phyloP scores from a whole-genome alignment of 2,329 filamentous ascomycete genomes.

The Dactylellina cionopaga region DNA sequence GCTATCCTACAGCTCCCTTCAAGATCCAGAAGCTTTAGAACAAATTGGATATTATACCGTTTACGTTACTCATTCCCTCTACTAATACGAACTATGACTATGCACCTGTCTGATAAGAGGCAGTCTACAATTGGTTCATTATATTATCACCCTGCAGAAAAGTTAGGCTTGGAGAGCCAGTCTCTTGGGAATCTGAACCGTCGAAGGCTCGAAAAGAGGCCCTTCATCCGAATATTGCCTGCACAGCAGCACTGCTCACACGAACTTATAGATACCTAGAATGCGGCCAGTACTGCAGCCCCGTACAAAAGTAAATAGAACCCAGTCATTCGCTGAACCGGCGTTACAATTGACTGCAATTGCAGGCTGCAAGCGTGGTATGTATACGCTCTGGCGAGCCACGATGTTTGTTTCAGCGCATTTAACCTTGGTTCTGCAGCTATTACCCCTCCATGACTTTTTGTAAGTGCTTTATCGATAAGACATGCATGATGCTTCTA shows the following conservation, averaged over 20 bases:
- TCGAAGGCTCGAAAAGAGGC: constrained; percentile 19
- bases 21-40: not conserved
- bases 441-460: constrained; percentile 40
- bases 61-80: constrained; percentile 48
- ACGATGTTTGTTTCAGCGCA: constrained; percentile 18
- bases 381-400: constrained; percentile 5
- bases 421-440: constrained; percentile 30
- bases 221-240: constrained; percentile 37
- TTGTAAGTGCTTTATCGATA: constrained; percentile 48
- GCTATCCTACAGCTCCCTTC: not conserved
- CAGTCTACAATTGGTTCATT: constrained; percentile 32
- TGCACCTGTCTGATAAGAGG: constrained; percentile 45
- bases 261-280: constrained; percentile 4
- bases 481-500: constrained; percentile 35
- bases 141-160: constrained; percentile 31
- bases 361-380: constrained; percentile 34
- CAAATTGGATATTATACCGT: not conserved
- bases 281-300: constrained; percentile 29
- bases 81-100: constrained; percentile 39
- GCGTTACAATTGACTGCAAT: constrained; percentile 27
- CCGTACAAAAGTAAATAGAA: constrained; percentile 21
- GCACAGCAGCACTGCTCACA: constrained; percentile 12
- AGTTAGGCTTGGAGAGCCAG: constrained; percentile 20
- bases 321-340: constrained; percentile 12
- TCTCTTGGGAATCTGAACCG: constrained; percentile 18